Evolutionary conservation across 176 grass and related monocot species (phyloP), one percentile per base, ranked within the genome.

Genomic region (Elymus sibiricus): DNA sequence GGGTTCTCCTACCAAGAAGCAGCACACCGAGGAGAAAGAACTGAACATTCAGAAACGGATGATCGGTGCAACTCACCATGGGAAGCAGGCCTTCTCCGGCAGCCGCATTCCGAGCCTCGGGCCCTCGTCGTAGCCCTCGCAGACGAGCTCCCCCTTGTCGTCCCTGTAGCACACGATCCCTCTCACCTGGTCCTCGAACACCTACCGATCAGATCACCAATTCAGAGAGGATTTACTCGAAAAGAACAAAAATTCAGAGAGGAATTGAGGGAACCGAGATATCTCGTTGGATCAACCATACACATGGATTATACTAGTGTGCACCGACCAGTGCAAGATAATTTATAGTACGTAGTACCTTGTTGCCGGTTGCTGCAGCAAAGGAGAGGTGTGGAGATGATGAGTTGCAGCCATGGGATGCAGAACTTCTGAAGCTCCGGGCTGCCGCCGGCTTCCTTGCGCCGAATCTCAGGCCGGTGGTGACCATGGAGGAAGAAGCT

Each of bases 61-160:
- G 55, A 16, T 38, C 19, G 25, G 40, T 39, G 73, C 4, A 13
- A 27, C 64, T 78, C 24, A 88, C 90, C 90, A 91, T 40, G 90
- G 90, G 15, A 88, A 88, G 77, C 82, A 82, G 11, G 89, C 83
- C 86, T 91, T 91, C 84, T 92, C 85, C 4, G 79, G 85, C 70
- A 86, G 28, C 46, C 35, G 79, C 64, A 43, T 84, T 66, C 85
- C 85, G 19, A 90, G 81, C 79, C 93, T 74, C 0, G 91, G 95
- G 5, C 95, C 93, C 88, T 98, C 95, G 22, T 98, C 95, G 40
- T 90, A 95, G 29, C 95, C 95, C 84, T 98, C 95, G 37, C 93
- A 98, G 82, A 98, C 83, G 72, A 95, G 44, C 70, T 98, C 95
- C 28, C 93, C 95, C 28, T 85, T 89, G 64, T 89, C 95, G 69